phyloP scores from a whole-genome alignment of 805 yeast genomes.

The Torulaspora maleeae region DNA sequence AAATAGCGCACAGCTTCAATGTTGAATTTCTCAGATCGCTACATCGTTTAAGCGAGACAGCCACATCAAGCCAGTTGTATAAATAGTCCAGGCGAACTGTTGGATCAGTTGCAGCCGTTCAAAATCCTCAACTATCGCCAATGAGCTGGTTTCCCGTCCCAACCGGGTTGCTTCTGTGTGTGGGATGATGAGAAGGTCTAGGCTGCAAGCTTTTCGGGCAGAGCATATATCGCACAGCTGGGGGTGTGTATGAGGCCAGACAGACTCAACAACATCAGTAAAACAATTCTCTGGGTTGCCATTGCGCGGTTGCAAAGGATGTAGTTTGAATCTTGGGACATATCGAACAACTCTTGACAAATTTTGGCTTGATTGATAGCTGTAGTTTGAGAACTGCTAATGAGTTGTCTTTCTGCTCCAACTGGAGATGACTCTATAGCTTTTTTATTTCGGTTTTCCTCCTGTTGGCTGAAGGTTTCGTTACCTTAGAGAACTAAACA shows the following conservation, averaged over 20 bases:
- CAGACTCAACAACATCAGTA: too few relatives aligned
- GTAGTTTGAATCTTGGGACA: too few relatives aligned
- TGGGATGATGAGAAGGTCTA: not conserved
- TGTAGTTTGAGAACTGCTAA: too few relatives aligned
- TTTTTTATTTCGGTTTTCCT: not conserved
- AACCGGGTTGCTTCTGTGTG: not conserved
- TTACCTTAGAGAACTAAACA: not conserved
- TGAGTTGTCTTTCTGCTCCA: too few relatives aligned
- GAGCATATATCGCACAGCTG: too few relatives aligned
- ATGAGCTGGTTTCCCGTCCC: not conserved
- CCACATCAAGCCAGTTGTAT: not conserved
- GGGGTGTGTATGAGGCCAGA: too few relatives aligned
- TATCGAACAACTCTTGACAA: too few relatives aligned
- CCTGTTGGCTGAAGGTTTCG: not conserved
- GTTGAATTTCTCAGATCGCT: not conserved
- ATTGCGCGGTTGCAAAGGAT: too few relatives aligned
- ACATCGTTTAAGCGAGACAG: conserved; percentile 2
- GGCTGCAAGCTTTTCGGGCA: too few relatives aligned
- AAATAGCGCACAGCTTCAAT: conserved; percentile 4
- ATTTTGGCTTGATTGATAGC: too few relatives aligned
- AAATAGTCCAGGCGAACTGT: conserved; percentile 1
- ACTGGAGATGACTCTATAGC: not conserved
- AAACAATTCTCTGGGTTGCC: too few relatives aligned
- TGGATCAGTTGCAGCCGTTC: not conserved
- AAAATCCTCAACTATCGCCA: not conserved